A percentile compares a stretch with the other conserved stretches of the same genome.
Conservation (phyloP, 768 basidiomycete species). For the Mycena albidolilacea region DNA sequence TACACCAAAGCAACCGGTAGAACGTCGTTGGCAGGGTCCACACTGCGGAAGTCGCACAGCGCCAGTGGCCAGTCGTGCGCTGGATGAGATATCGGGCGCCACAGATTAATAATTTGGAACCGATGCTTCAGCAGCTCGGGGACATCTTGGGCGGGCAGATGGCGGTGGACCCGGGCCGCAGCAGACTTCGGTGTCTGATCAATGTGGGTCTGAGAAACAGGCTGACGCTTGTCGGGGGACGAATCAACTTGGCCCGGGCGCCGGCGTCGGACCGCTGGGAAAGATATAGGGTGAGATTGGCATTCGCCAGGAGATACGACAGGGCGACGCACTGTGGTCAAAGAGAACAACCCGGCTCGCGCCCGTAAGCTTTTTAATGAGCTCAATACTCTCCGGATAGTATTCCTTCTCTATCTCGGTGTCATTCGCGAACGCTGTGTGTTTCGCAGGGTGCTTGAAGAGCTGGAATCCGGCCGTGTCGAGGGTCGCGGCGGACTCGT, state of each 20-base stretch:
- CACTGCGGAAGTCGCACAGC: conserved; percentile 65
- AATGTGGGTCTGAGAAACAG: conserved; percentile 62
- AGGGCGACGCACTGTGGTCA: conserved; percentile 67
- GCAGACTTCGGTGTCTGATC: conserved; percentile 67
- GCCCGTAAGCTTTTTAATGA: conserved; percentile 72
- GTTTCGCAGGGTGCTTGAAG: conserved; percentile 51
- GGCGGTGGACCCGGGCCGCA: conserved; percentile 62
- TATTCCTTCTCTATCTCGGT: conserved; percentile 69
- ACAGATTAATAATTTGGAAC: conserved; percentile 74
- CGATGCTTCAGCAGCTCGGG: conserved; percentile 60
- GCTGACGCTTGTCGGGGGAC: conserved; percentile 58
- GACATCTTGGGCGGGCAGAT: conserved; percentile 64
- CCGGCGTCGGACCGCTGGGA: conserved; percentile 62
- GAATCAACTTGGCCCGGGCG: conserved; percentile 55
- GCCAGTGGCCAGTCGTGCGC: conserved; percentile 68
- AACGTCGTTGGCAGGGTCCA: conserved; percentile 58
- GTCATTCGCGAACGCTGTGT: conserved; percentile 64
- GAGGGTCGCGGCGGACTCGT: conserved; percentile 29
- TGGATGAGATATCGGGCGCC: conserved; percentile 67
- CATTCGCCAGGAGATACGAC: background rate
- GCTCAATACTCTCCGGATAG: conserved; percentile 71
- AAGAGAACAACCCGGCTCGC: conserved; percentile 74
- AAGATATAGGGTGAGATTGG: background rate
- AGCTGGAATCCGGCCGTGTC: conserved; percentile 42
- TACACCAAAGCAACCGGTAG: conserved; percentile 62